Conservation (phyloP, 2,329 filamentous ascomycete genomes). For the Harringtonia aguacate region DNA sequence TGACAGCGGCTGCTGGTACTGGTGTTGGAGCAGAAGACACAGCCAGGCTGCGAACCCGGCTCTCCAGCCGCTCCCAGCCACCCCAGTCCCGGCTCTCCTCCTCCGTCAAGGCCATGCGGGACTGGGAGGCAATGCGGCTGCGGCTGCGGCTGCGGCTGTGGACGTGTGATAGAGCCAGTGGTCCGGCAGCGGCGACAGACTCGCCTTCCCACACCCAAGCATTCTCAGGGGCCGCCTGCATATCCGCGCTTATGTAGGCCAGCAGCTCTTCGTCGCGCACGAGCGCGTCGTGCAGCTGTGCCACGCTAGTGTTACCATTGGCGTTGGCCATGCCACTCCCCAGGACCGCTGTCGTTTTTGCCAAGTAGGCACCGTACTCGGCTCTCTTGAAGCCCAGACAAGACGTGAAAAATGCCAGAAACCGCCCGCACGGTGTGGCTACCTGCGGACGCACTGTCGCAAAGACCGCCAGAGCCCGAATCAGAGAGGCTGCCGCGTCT, state of each 20-base stretch:
- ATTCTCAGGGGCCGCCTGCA: slow-evolving; percentile 67
- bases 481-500: slow-evolving; percentile 59
- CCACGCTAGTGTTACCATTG: slow-evolving; percentile 10
- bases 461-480: slow-evolving; percentile 61
- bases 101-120: slow-evolving; percentile 34
- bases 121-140: slow-evolving; percentile 1
- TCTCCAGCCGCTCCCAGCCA: slow-evolving; percentile 68
- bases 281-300: slow-evolving; percentile 24
- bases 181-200: no score
- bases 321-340: slow-evolving; percentile 11
- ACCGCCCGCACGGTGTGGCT: slow-evolving; percentile 58
- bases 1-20: slow-evolving; percentile 1
- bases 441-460: slow-evolving; percentile 51
- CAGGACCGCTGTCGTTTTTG: slow-evolving; percentile 4
- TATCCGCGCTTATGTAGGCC: slow-evolving; percentile 74
- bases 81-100: slow-evolving; percentile 60
- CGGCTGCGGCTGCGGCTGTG: slow-evolving; percentile 5
- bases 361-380: slow-evolving; percentile 23
- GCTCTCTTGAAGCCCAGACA: slow-evolving; percentile 45
- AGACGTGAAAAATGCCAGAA: slow-evolving; percentile 71
- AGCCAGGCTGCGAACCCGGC: slow-evolving; percentile 42
- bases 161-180: no score
- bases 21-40: slow-evolving; percentile 7
- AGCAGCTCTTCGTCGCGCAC: slow-evolving; percentile 74
- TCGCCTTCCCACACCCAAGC: slow-evolving; percentile 65